Conservation (phyloP, 352 stramenopile genomes). For the Globisporangium okanoganense region DNA sequence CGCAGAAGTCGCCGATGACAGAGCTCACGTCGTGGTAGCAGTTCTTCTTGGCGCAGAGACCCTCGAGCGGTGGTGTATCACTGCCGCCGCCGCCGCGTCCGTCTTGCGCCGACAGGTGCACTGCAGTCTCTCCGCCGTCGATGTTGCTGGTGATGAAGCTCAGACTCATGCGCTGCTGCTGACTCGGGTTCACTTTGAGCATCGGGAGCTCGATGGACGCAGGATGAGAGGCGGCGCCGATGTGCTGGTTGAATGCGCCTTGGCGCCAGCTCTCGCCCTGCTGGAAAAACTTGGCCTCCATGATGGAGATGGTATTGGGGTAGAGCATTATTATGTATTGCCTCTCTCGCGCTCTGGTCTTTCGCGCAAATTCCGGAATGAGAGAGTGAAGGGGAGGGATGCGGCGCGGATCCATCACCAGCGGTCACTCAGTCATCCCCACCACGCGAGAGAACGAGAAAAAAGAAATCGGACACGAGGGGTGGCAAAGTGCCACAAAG, state of each 20-base stretch:
- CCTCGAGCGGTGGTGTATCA: not conserved
- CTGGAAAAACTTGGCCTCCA: constrained; percentile 1
- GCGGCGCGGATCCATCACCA: constrained; percentile 1
- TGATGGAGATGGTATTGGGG: not conserved
- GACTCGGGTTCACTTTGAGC: constrained; percentile 8
- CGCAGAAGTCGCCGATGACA: constrained; percentile 51
- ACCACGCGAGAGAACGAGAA: constrained; percentile 1
- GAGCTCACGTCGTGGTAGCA: constrained; percentile 47
- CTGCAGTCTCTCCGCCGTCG: not conserved
- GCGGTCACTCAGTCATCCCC: not conserved
- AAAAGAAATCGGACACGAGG: constrained; percentile 5
- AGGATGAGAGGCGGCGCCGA: not conserved
- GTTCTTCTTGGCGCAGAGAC: constrained; percentile 62
- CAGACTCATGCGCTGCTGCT: constrained; percentile 43
- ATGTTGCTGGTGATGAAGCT: constrained; percentile 55
- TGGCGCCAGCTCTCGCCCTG: not conserved
- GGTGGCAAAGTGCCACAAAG: too few relatives aligned
- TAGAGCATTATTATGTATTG: not conserved
- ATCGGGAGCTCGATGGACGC: not conserved
- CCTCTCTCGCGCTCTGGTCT: not conserved
- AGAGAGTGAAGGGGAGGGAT: not conserved
- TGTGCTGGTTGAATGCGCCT: not conserved
- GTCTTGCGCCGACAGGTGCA: not conserved
- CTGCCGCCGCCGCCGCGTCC: too few relatives aligned
- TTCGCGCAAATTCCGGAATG: constrained; percentile 7